Conservation (phyloP, 164 flowering plant species). For the Warburgia ugandensis region DNA sequence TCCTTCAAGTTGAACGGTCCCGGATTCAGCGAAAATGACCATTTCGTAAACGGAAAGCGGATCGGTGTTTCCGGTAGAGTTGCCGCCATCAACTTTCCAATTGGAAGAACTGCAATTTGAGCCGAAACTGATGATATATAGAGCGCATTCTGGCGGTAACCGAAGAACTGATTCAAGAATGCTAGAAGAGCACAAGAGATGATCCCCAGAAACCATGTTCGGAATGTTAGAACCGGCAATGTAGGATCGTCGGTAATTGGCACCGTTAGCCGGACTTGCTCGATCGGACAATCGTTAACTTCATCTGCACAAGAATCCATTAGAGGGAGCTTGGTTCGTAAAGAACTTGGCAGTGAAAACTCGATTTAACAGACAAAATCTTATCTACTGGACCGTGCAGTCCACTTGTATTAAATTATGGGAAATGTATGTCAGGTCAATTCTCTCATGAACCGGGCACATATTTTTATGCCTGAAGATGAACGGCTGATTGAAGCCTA, state of each 20-base stretch:
- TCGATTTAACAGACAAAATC: no score
- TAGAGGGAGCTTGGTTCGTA: no score
- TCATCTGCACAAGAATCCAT: no score
- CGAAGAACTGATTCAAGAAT: slow-evolving; percentile 11
- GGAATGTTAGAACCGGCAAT: slow-evolving; percentile 11
- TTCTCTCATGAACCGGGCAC: no score
- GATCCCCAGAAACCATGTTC: slow-evolving; percentile 14
- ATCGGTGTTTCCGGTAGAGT: slow-evolving; percentile 5
- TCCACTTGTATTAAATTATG: no score
- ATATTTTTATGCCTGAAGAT: no score
- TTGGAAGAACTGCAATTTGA: slow-evolving; percentile 8
- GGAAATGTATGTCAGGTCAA: no score
- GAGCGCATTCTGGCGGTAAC: slow-evolving; percentile 8
- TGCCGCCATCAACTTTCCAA: slow-evolving; percentile 9
- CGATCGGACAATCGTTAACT: slow-evolving; percentile 9
- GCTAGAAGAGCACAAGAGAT: slow-evolving; percentile 9
- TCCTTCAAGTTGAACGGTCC: slow-evolving; percentile 16
- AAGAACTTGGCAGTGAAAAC: no score
- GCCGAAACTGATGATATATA: slow-evolving; percentile 7
- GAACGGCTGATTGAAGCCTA: no score
- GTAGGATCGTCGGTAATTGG: slow-evolving; percentile 13
- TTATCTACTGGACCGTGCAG: no score
- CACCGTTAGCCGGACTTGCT: slow-evolving; percentile 14
- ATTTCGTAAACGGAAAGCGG: neutral
- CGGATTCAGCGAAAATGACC: slow-evolving; percentile 13